These are phyloP conservation scores for Cryptosporidium sp. DNA, from an alignment of 169 alveolate species.

Conservation along the genomic window DNA sequence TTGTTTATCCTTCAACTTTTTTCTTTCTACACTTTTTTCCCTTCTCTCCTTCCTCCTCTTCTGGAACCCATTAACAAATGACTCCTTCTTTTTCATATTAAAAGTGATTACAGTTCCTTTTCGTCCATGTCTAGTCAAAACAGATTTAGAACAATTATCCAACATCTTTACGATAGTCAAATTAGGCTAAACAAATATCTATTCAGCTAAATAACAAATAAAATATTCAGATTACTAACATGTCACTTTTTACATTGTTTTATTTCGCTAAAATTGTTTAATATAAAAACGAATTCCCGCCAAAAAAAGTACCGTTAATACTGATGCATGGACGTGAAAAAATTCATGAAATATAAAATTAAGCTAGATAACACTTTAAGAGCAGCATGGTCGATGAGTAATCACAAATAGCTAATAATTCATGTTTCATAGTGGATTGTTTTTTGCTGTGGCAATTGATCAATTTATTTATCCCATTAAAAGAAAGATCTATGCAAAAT, in stretches of 20 bases:
- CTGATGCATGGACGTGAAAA: conserved; percentile 48
- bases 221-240: background rate
- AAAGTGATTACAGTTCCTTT: conserved; percentile 42
- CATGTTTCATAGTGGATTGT: background rate
- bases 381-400: background rate
- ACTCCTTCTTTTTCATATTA: conserved; percentile 16
- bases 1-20: conserved; percentile 40
- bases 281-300: background rate
- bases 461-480: background rate
- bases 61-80: conserved; percentile 42
- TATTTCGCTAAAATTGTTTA: too few relatives aligned
- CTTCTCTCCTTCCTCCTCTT: conserved; percentile 41
- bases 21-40: conserved; percentile 13
- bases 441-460: background rate
- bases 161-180: background rate
- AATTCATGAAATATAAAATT: background rate
- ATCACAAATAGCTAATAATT: background rate
- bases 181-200: background rate
- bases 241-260: background rate
- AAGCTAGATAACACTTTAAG: background rate
- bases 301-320: conserved; percentile 11
- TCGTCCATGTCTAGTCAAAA: conserved; percentile 32
- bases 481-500: background rate
- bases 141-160: background rate
- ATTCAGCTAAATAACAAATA: background rate